Conservation (phyloP, 2,329 filamentous ascomycete genomes). For the Penicillium sp. region DNA sequence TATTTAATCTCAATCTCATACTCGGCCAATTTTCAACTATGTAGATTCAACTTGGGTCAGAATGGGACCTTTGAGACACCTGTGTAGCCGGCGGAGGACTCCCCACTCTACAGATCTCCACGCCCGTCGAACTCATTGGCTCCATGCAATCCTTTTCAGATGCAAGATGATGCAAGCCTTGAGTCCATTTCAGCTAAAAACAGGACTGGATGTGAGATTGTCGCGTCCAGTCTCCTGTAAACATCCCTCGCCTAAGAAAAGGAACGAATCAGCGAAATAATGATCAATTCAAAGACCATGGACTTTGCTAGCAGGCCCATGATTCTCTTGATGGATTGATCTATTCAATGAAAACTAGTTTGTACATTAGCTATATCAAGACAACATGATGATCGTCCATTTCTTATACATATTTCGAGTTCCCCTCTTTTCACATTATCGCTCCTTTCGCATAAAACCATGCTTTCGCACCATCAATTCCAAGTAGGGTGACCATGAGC, state of each 20-base stretch:
- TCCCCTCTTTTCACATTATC: constrained; percentile 17
- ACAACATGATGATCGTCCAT: neutral
- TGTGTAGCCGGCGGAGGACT: neutral
- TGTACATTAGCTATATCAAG: neutral
- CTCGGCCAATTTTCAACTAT: too few relatives aligned
- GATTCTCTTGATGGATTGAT: too few relatives aligned
- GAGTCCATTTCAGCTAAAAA: too few relatives aligned
- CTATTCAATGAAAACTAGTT: neutral
- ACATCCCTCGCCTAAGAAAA: neutral
- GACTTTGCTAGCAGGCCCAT: too few relatives aligned
- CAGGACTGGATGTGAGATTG: neutral
- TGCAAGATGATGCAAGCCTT: constrained; percentile 2
- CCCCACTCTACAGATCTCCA: constrained; percentile 12
- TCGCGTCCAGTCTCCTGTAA: neutral
- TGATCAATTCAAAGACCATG: too few relatives aligned
- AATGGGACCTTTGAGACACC: neutral
- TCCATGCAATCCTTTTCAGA: neutral
- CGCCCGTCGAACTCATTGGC: neutral
- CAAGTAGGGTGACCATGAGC: constrained; percentile 35
- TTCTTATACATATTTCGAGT: neutral
- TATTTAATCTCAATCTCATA: too few relatives aligned
- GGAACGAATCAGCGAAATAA: too few relatives aligned
- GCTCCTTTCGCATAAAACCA: constrained; percentile 35
- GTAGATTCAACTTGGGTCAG: too few relatives aligned
- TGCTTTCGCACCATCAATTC: constrained; percentile 33